These are phyloP conservation scores for Fusarium burgessii DNA, from an alignment of 2,329 filamentous ascomycete genomes.

Conservation along the genomic window DNA sequence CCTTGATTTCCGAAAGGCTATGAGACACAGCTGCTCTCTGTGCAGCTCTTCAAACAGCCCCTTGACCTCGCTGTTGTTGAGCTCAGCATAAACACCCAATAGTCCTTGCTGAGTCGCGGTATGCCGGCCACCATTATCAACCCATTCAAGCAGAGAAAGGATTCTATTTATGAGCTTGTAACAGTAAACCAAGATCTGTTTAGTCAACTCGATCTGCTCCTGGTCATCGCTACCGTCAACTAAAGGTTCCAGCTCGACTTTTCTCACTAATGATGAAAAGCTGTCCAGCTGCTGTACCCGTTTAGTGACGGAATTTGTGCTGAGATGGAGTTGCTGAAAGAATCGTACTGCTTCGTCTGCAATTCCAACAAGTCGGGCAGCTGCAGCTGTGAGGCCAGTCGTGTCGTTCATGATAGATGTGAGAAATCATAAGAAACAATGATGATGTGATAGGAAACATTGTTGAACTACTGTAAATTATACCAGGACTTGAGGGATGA, in stretches of 20 bases:
- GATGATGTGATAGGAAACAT: neutral
- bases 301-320: neutral
- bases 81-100: neutral
- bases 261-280: neutral
- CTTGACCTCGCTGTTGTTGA: neutral
- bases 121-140: neutral
- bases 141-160: neutral
- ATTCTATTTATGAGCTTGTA: neutral
- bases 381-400: neutral
- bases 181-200: neutral
- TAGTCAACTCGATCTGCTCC: neutral
- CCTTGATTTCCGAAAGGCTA: neutral
- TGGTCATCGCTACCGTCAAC: neutral
- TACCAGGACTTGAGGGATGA: neutral
- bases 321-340: neutral
- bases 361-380: slow-evolving; percentile 7
- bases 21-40: slow-evolving; percentile 2
- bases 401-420: neutral
- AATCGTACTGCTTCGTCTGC: slow-evolving; percentile 11
- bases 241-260: neutral
- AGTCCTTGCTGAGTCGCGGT: neutral
- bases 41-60: neutral
- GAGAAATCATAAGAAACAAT: neutral
- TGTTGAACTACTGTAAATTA: neutral
- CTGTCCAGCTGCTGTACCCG: neutral